Base-by-base conservation (phyloP, 306 rosid species). In the Fragaria vesca region DNA sequence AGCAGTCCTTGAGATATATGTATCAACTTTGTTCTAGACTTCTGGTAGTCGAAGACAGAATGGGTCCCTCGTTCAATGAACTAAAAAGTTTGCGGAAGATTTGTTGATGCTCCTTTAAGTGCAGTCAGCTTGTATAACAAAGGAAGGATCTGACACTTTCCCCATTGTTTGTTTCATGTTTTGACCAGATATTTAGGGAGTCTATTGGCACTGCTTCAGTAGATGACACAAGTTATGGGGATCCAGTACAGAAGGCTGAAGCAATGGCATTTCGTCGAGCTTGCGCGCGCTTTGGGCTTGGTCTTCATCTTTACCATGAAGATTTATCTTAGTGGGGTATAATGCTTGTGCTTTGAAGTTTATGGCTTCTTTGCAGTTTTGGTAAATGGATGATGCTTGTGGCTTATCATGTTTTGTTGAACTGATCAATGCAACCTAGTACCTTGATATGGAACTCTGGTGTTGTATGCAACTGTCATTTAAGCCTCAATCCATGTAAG, bases 251-350 rank as follows among this genome's bases (percentile, higher is more conserved):
- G 79, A 93, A 91, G 81, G 98, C 97, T n/a, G 98, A 91, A 85
- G 91, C 96, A 61, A 93, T 91, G 97, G 98, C 97, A 78, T 91
- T 93, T 80, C 90, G 98, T 60, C 90, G 98, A 69, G 98, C 97
- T 83, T 93, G 98, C 87, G 97, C 97, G 4, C 98, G 91, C 60
- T 80, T 91, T 71, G 97, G 97, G 4, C 87, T 91, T 15, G 98
- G 97, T 9, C 98, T 93, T 73, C 92, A 93, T 86, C 97, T 91
- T 78, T 93, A 89, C 80, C 91, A 88, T 6, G 96, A 89, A 81
- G 97, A 93, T 43, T 36, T 84, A 65, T 77, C 88, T n/a, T 90
- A 82, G 82, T 73, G 48, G 24, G 72, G 5, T 12, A 3, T 75
- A 1, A 67, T 55, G 58, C 79, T 46, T 57, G 65, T 80, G 66